Evolutionary conservation across 306 rosid genomes (phyloP).

Genomic region (Pterocarpus santalinus): DNA sequence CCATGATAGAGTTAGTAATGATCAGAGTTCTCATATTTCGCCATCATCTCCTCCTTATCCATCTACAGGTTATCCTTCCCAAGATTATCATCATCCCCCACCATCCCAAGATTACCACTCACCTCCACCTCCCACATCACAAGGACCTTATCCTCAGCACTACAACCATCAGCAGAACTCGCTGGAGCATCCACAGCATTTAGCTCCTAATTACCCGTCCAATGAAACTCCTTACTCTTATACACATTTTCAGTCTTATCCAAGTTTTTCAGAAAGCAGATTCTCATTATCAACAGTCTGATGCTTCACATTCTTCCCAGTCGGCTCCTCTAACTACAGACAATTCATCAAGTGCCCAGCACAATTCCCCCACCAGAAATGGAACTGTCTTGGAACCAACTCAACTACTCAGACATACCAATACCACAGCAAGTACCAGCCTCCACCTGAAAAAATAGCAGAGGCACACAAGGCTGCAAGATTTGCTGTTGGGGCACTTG

Average conservation of each 20-base stretch:
- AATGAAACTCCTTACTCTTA: constrained; percentile 64
- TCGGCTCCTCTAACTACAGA: constrained; percentile 67
- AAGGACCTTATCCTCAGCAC: constrained; percentile 66
- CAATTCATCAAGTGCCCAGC: constrained; percentile 57
- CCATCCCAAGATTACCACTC: constrained; percentile 73
- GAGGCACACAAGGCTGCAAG: constrained; percentile 99
- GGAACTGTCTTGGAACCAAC: constrained; percentile 65
- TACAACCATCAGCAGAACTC: constrained; percentile 75
- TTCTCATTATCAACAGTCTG: constrained; percentile 74
- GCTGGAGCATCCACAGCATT: constrained; percentile 70
- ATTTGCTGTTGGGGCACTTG: constrained; percentile 99
- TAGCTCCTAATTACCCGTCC: constrained; percentile 66
- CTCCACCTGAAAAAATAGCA: constrained; percentile 87
- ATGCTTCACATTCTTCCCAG: constrained; percentile 67
- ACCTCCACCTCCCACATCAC: constrained; percentile 67
- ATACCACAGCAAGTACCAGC: constrained; percentile 83
- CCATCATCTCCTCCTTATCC: constrained; percentile 67
- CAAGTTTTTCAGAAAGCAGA: constrained; percentile 91
- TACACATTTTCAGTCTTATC: constrained; percentile 92
- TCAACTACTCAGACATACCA: constrained; percentile 66
- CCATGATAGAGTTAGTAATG: constrained; percentile 57
- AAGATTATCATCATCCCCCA: constrained; percentile 57
- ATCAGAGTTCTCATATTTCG: constrained; percentile 58
- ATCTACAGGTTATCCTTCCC: constrained; percentile 69
- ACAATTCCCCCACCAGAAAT: constrained; percentile 64